phyloP scores from a whole-genome alignment of 345 rosid species.

The Citrus medica region DNA sequence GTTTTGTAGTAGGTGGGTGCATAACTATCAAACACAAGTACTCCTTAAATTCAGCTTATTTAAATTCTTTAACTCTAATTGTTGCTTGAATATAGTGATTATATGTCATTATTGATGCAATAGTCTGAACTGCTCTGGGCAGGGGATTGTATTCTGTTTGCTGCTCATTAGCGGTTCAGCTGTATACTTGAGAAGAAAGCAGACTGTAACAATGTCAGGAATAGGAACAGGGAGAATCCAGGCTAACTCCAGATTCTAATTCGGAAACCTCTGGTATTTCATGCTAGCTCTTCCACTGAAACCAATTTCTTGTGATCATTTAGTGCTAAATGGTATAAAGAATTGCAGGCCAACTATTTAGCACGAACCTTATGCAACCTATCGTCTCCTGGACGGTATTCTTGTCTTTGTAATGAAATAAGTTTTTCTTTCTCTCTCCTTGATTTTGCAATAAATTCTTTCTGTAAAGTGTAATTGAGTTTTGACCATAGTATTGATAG shows the following conservation, averaged over 20 bases:
- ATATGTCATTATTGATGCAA: neutral
- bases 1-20: neutral
- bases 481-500: neutral
- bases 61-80: neutral
- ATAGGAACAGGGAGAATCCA: constrained; percentile 58
- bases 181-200: constrained; percentile 64
- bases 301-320: neutral
- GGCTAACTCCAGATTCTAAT: constrained; percentile 58
- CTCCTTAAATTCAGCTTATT: neutral
- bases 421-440: neutral
- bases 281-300: neutral
- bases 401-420: neutral
- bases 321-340: neutral
- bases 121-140: constrained; percentile 18
- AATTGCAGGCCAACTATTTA: neutral
- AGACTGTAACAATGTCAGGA: constrained; percentile 43
- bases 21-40: neutral
- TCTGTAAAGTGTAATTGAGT: neutral
- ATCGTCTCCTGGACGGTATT: neutral
- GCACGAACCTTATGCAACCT: neutral
- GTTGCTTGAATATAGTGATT: neutral
- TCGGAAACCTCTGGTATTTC: neutral
- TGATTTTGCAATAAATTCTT: neutral
- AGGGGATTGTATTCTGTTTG: constrained; percentile 56
- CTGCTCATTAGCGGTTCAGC: constrained; percentile 58